Conservation (phyloP, 1,139 yeast genomes). For the Zygosaccharomyces pseudobailii region DNA sequence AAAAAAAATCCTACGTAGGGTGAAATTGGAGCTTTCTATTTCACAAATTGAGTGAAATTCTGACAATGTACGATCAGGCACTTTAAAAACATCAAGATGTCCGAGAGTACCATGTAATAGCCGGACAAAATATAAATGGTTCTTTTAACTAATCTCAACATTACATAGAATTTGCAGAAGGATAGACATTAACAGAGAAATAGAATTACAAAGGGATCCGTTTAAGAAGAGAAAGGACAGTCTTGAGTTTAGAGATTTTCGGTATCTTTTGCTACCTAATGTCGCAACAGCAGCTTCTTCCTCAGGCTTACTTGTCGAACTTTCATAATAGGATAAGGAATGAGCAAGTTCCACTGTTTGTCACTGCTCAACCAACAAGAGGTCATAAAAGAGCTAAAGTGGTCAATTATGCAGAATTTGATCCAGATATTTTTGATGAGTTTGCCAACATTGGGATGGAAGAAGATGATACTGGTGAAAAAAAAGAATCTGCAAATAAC, state of each 20-base stretch:
- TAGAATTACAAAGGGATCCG: not conserved
- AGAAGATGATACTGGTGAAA: conserved; percentile 6
- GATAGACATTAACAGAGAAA: not conserved
- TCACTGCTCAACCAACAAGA: conserved; percentile 71
- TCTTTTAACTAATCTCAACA: too few relatives aligned
- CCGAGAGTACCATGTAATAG: too few relatives aligned
- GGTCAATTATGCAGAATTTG: conserved; percentile 84
- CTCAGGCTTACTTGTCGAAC: conserved; percentile 75
- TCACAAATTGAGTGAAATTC: too few relatives aligned
- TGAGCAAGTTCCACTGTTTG: conserved; percentile 63
- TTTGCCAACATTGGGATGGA: conserved; percentile 32
- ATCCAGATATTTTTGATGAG: conserved; percentile 66
- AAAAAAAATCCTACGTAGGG: too few relatives aligned
- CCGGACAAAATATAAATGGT: too few relatives aligned
- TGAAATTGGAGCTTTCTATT: too few relatives aligned
- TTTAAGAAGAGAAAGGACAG: not conserved
- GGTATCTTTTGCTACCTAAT: not conserved
- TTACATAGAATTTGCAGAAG: too few relatives aligned
- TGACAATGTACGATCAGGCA: too few relatives aligned
- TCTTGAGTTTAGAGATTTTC: conserved; percentile 4
- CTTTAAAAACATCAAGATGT: too few relatives aligned
- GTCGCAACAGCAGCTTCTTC: conserved; percentile 37
- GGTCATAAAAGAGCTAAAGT: conserved; percentile 73
- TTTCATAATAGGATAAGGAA: conserved; percentile 60
- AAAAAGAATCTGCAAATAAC: conserved; percentile 5